Percentiles rank a stretch among this genome's conserved stretches.
Conservation (phyloP, 192 early-diverging fungal species). For the Entomortierella chlamydospora region DNA sequence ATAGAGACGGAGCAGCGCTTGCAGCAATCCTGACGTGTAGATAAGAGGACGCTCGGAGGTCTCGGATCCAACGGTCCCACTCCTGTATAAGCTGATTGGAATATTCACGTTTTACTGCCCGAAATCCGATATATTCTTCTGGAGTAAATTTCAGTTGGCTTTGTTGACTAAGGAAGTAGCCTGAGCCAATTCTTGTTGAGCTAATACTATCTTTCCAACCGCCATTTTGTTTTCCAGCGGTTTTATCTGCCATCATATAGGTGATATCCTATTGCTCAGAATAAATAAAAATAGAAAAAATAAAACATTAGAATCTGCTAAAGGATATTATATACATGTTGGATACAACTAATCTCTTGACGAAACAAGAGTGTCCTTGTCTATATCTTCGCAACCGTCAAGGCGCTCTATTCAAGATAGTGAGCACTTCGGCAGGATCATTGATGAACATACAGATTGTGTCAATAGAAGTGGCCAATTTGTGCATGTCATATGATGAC, state of each 20-base stretch:
- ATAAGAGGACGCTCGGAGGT: constrained; percentile 2
- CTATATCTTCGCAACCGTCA: constrained; percentile 22
- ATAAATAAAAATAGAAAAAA: constrained; percentile 23
- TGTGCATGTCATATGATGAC: constrained; percentile 10
- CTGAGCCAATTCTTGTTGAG: constrained; percentile 21
- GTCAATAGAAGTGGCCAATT: not conserved
- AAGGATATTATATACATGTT: constrained; percentile 3
- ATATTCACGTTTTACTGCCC: constrained; percentile 16
- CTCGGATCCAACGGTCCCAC: constrained; percentile 34
- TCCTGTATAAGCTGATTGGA: constrained; percentile 22
- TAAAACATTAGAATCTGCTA: not conserved
- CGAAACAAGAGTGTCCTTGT: constrained; percentile 18
- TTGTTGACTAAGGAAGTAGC: constrained; percentile 29
- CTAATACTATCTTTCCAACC: constrained; percentile 16
- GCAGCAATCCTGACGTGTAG: constrained; percentile 16
- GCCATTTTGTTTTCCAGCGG: constrained; percentile 2
- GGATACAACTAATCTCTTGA: constrained; percentile 16
- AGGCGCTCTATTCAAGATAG: constrained; percentile 14
- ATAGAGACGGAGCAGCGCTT: not conserved
- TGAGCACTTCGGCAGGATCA: constrained; percentile 16
- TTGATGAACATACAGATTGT: constrained; percentile 23
- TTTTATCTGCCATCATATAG: constrained; percentile 10
- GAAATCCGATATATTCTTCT: constrained; percentile 6
- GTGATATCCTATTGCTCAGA: constrained; percentile 25
- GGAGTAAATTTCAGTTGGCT: constrained; percentile 17